A percentile compares a stretch with the other conserved stretches of the same genome.
Evolutionary conservation across 768 basidiomycete species (phyloP).

Genomic region (Mycena crocata): DNA sequence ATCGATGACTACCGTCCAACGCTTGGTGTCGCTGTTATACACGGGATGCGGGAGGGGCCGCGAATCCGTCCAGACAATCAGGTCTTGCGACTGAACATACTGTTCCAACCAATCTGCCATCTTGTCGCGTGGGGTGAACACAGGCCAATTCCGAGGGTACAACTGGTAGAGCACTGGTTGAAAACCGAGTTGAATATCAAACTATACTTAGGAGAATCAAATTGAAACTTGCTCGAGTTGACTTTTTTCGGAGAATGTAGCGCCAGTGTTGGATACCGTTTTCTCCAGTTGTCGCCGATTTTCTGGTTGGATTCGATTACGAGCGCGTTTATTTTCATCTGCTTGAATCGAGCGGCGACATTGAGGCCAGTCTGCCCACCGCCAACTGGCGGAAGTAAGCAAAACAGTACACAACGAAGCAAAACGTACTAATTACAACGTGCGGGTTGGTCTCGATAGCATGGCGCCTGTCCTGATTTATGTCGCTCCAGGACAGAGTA

Average conservation of each 20-base stretch:
- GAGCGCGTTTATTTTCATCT: constrained; percentile 52
- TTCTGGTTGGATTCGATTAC: constrained; percentile 49
- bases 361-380: constrained; percentile 57
- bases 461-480: constrained; percentile 45
- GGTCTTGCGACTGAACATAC: constrained; percentile 53
- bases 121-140: constrained; percentile 54
- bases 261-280: constrained; percentile 54
- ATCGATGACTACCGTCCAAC: constrained; percentile 50
- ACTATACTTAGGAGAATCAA: background rate
- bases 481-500: constrained; percentile 48
- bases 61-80: constrained; percentile 56
- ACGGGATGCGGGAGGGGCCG: constrained; percentile 43
- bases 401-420: background rate
- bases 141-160: constrained; percentile 54
- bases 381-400: constrained; percentile 47
- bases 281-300: constrained; percentile 57
- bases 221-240: constrained; percentile 35
- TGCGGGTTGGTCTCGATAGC: constrained; percentile 34
- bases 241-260: constrained; percentile 52
- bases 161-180: constrained; percentile 54
- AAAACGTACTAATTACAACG: constrained; percentile 35
- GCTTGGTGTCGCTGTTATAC: constrained; percentile 45
- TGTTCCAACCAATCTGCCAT: constrained; percentile 58
- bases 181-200: constrained; percentile 14
- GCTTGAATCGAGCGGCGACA: constrained; percentile 55